Evolutionary conservation across 441 rosid species (phyloP).

Genomic region (Erodium chrysanthum): DNA sequence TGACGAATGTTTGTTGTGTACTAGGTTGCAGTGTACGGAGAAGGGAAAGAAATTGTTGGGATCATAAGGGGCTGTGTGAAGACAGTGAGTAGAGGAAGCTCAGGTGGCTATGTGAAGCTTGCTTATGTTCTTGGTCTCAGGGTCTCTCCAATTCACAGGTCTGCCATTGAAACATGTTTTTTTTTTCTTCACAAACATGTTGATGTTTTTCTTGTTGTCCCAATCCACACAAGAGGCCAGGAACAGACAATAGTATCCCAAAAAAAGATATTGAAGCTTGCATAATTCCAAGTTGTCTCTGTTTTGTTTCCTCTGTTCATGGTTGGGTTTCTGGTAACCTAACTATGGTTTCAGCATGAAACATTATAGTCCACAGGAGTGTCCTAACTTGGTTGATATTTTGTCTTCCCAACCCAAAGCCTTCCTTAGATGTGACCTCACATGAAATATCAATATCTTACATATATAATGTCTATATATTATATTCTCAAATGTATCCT

Average conservation of each 20-base stretch:
- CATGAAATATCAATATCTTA: not conserved
- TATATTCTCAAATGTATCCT: constrained; percentile 8
- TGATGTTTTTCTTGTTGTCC: no score
- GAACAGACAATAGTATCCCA: not conserved
- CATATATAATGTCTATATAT: not conserved
- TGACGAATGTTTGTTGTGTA: not conserved
- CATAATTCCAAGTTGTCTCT: not conserved
- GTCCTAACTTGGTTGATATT: constrained; percentile 4
- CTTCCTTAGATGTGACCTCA: constrained; percentile 11
- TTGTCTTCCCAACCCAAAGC: not conserved
- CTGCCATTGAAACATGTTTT: not conserved
- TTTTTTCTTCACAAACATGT: not conserved
- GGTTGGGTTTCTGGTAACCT: not conserved
- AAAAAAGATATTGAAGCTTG: not conserved
- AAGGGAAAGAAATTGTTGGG: constrained; percentile 47
- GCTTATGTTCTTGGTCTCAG: constrained; percentile 61
- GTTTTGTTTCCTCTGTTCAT: not conserved
- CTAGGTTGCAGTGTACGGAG: constrained; percentile 64
- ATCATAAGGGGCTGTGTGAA: constrained; percentile 62
- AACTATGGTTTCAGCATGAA: constrained; percentile 1
- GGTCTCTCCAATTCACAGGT: constrained; percentile 55
- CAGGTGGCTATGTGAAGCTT: constrained; percentile 29
- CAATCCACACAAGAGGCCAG: not conserved
- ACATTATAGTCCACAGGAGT: constrained; percentile 1
- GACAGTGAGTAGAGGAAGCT: constrained; percentile 42